phyloP scores from a whole-genome alignment of 108 stramenopile species.

The Skeletonema costatum region DNA sequence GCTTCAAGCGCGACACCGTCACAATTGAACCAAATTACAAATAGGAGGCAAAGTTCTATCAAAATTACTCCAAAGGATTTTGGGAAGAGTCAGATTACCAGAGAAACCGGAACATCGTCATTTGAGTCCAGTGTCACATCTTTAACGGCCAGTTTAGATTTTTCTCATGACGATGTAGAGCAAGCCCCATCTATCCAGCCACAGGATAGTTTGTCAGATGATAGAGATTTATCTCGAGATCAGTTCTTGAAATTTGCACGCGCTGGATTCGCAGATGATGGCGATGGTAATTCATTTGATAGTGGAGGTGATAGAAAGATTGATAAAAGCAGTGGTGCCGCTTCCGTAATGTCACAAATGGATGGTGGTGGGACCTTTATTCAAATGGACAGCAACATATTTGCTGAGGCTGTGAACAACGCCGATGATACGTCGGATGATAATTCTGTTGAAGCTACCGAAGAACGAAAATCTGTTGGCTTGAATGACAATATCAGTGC shows the following conservation, averaged over 20 bases:
- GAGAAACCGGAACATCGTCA: not conserved
- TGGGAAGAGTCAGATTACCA: not conserved
- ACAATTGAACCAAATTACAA: not conserved
- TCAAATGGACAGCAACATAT: slow-evolving; percentile 29
- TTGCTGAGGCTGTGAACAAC: slow-evolving; percentile 46
- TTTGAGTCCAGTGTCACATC: not conserved
- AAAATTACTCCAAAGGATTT: not conserved
- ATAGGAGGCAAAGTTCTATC: not conserved
- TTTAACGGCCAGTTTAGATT: not conserved
- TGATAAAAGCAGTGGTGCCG: slow-evolving; percentile 9
- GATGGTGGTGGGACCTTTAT: slow-evolving; percentile 17
- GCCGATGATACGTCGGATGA: slow-evolving; percentile 57
- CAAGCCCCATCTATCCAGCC: not conserved
- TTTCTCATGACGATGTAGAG: not conserved
- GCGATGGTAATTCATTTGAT: not conserved
- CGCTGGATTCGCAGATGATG: slow-evolving; percentile 28
- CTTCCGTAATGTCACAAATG: slow-evolving; percentile 11
- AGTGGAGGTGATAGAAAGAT: not conserved
- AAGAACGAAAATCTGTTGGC: slow-evolving; percentile 82
- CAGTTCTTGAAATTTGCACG: slow-evolving; percentile 66
- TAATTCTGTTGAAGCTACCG: slow-evolving; percentile 75
- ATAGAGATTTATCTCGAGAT: slow-evolving; percentile 46
- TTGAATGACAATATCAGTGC: slow-evolving; percentile 83
- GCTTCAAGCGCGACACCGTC: not conserved
- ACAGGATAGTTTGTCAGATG: not conserved